phyloP scores from a whole-genome alignment of 192 early-diverging fungal species.

The Phycomyces blakesleeanus region DNA sequence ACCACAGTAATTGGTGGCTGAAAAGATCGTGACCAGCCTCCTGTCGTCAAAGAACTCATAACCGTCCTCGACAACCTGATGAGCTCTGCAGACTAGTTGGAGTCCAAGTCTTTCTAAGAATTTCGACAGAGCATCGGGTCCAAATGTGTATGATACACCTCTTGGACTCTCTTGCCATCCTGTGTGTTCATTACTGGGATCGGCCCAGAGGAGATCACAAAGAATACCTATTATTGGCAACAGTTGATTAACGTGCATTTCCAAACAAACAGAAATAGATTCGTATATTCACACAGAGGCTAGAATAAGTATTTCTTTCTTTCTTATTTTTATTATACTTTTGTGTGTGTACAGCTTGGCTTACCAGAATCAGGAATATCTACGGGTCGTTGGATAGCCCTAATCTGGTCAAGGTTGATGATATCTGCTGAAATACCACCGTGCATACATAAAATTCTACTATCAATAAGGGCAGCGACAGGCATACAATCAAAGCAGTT shows the following conservation, averaged over 20 bases:
- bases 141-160: constrained; percentile 93
- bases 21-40: constrained; percentile 62
- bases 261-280: no score
- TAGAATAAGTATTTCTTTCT: no score
- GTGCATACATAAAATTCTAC: constrained; percentile 94
- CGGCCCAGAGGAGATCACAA: constrained; percentile 85
- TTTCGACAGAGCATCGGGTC: constrained; percentile 39
- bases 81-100: not conserved
- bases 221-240: no score
- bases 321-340: no score
- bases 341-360: no score
- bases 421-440: constrained; percentile 85
- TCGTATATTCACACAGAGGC: no score
- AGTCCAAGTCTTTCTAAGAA: not conserved
- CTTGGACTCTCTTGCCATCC: constrained; percentile 93
- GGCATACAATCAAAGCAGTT: constrained; percentile 92
- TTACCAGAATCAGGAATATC: constrained; percentile 93
- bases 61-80: constrained; percentile 82
- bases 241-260: no score
- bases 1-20: constrained; percentile 84
- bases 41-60: constrained; percentile 98
- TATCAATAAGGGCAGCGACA: constrained; percentile 84
- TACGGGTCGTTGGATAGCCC: constrained; percentile 70
- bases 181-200: constrained; percentile 72
- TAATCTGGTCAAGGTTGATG: constrained; percentile 81